A percentile compares a stretch with the other conserved stretches of the same genome.
phyloP scores from a whole-genome alignment of 176 grass and related monocot genomes.

The Elymus sibiricus region DNA sequence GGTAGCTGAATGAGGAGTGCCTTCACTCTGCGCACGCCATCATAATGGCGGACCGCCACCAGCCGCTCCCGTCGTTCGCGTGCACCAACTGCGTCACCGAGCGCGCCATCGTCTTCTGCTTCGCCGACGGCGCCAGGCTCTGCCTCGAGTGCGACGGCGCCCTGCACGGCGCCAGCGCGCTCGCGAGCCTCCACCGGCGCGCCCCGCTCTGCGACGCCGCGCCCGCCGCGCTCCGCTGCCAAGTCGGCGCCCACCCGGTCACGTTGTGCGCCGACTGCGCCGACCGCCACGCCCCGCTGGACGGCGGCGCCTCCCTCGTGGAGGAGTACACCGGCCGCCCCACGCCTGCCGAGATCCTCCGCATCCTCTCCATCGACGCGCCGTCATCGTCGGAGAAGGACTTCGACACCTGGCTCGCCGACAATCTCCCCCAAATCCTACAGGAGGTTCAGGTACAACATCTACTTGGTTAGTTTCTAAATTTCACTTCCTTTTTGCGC shows the following conservation, averaged over 20 bases:
- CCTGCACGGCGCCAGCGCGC: constrained; percentile 28
- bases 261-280: constrained; percentile 20
- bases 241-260: neutral
- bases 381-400: neutral
- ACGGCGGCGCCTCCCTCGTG: neutral
- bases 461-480: no score
- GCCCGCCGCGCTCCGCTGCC: neutral
- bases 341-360: neutral
- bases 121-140: constrained; percentile 34
- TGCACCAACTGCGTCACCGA: constrained; percentile 28
- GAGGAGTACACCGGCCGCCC: constrained; percentile 22
- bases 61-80: neutral
- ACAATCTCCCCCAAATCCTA: neutral
- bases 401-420: constrained; percentile 9
- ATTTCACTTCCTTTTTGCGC: neutral
- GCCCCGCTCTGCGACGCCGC: constrained; percentile 35
- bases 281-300: neutral
- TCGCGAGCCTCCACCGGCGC: constrained; percentile 27
- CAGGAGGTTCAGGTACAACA: neutral
- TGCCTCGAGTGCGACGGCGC: constrained; percentile 43
- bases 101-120: constrained; percentile 52
- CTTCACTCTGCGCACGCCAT: neutral
- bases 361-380: constrained; percentile 22
- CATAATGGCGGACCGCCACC: neutral
- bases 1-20: neutral